Evolutionary conservation across 768 basidiomycete species (phyloP).

Genomic region (Russula sp.): DNA sequence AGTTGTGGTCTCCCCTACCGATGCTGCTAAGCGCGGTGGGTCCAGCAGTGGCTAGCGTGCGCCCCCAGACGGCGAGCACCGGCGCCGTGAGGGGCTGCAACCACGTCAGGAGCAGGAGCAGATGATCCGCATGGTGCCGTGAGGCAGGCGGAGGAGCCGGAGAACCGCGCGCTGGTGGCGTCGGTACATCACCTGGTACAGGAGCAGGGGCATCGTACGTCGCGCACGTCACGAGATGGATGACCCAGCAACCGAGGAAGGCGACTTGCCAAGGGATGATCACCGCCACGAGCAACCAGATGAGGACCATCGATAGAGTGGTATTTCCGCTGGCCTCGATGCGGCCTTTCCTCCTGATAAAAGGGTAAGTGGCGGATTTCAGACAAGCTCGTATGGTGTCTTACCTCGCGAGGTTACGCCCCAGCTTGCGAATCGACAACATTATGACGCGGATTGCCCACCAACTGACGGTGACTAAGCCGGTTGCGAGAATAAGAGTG

Average conservation of each 20-base stretch:
- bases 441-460: conserved; percentile 42
- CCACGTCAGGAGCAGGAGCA: conserved; percentile 73
- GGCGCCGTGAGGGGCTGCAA: conserved; percentile 71
- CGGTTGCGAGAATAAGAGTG: conserved; percentile 51
- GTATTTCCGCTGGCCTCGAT: conserved; percentile 23
- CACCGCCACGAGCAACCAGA: conserved; percentile 60
- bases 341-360: conserved; percentile 25
- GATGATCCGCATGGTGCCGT: conserved; percentile 45
- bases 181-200: neutral
- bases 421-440: conserved; percentile 36
- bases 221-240: conserved; percentile 64
- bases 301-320: conserved; percentile 47
- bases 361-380: neutral
- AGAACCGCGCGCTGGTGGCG: conserved; percentile 1
- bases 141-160: neutral
- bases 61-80: conserved; percentile 81
- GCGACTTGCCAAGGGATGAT: conserved; percentile 92
- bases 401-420: conserved; percentile 23
- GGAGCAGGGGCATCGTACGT: conserved; percentile 19
- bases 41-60: conserved; percentile 75
- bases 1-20: conserved; percentile 70
- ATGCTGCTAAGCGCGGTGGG: conserved; percentile 70
- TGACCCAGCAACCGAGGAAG: conserved; percentile 76
- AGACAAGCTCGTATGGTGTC: neutral
- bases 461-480: conserved; percentile 58